phyloP scores from a whole-genome alignment of 441 rosid genomes.

The Theobroma grandiflorum region DNA sequence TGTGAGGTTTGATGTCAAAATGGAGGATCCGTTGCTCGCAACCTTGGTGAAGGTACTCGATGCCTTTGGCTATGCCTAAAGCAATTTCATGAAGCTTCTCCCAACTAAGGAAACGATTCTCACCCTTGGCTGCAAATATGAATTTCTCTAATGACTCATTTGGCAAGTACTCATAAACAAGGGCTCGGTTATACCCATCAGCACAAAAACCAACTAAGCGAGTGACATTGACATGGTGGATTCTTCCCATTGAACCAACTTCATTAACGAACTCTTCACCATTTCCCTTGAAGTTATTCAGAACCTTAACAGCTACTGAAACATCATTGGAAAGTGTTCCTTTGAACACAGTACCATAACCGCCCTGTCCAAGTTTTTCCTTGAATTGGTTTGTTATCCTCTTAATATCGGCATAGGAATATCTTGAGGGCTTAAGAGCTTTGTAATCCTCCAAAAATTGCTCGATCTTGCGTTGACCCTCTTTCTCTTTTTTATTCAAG shows the following conservation, averaged over 20 bases:
- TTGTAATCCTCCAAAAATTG: slow-evolving; percentile 24
- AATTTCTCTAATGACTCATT: slow-evolving; percentile 29
- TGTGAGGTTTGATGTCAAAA: slow-evolving; percentile 35
- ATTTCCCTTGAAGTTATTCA: slow-evolving; percentile 22
- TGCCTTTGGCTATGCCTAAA: slow-evolving; percentile 28
- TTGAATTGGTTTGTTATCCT: slow-evolving; percentile 39
- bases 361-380: slow-evolving; percentile 42
- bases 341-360: slow-evolving; percentile 42
- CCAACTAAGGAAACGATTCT: slow-evolving; percentile 13
- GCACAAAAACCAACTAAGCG: slow-evolving; percentile 30
- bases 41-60: slow-evolving; percentile 27
- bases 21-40: slow-evolving; percentile 30
- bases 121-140: slow-evolving; percentile 14
- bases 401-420: slow-evolving; percentile 25
- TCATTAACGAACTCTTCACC: slow-evolving; percentile 29
- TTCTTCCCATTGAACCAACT: slow-evolving; percentile 20
- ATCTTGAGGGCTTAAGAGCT: slow-evolving; percentile 27
- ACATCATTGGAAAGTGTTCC: slow-evolving; percentile 42
- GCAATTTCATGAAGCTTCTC: slow-evolving; percentile 27
- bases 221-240: slow-evolving; percentile 26
- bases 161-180: not conserved
- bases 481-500: not conserved
- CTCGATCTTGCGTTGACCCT: slow-evolving; percentile 12
- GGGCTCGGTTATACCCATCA: slow-evolving; percentile 17
- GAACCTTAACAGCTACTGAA: slow-evolving; percentile 27